Evolutionary conservation across 192 early-diverging fungal species (phyloP), one percentile per base, ranked within the genome.

Genomic region (Coemansia sp.): DNA sequence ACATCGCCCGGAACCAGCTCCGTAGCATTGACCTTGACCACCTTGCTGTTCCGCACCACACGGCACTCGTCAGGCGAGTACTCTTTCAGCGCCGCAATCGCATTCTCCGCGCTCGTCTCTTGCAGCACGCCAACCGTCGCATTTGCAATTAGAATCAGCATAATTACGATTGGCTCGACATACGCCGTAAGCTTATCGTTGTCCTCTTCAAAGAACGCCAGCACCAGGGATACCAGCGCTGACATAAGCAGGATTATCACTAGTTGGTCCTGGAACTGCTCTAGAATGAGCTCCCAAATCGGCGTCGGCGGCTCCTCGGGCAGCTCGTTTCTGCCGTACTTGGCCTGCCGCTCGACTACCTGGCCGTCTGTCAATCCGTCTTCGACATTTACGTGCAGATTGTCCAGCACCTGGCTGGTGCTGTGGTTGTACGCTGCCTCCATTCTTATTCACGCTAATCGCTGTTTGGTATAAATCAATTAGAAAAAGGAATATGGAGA

Each of bases 191-290:
- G 69, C 55, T 73, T 64, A 38, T 88, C 83, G 55, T 67, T 67
- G 52, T 86, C 86, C 49, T 92, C 86, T 64, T 99, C 97, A 31
- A 98, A 81, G 12, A 90, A 80, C 26, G 97, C 97, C 15, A 99
- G 86, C 25, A 92, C 89, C 66, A 99, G 92, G 31, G 96, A 98
- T 18, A 99, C 81, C 12, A 81, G 85, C 37, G 97, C 97, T 18
- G 97, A 95, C 56, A 75, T 82, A 2, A 98, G 83, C 28, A 99
- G 84, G 60, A 99, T 99, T 37, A 98, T 82, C 23, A 99, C 97
- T 37, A 99, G 87, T 74, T 98, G 96, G 84, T 99, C 97, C 81
- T 97, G 84, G 81, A 99, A 98, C 82, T 99, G 97, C 76, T 95
- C 96, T 52, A 94, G 68, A 56, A 99, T 91, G 61, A 99, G 86